These are phyloP conservation scores for Calonectria pseudoreteaudii DNA, from an alignment of 2,329 filamentous ascomycete genomes.

Conservation along the genomic window DNA sequence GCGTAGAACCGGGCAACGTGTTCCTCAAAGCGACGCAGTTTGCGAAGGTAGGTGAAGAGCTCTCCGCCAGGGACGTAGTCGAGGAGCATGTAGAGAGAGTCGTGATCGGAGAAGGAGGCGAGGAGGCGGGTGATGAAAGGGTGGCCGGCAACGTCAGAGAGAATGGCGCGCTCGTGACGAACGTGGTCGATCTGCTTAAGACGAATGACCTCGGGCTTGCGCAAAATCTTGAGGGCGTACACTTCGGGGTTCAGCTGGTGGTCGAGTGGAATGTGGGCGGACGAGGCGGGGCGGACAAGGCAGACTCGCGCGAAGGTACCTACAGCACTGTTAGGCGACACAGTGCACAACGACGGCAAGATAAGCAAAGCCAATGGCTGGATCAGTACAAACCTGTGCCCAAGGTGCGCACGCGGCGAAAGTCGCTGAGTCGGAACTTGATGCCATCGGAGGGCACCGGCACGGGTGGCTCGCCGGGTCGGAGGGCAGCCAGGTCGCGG, in stretches of 20 bases:
- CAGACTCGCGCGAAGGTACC: slow-evolving; percentile 87
- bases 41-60: slow-evolving; percentile 84
- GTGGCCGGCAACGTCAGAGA: slow-evolving; percentile 81
- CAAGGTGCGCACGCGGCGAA: slow-evolving; percentile 79
- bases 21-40: slow-evolving; percentile 83
- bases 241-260: slow-evolving; percentile 60
- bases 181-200: slow-evolving; percentile 91
- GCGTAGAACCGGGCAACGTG: slow-evolving; percentile 83
- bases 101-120: slow-evolving; percentile 82
- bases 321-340: slow-evolving; percentile 41
- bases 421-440: slow-evolving; percentile 63
- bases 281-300: slow-evolving; percentile 75
- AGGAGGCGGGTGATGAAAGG: slow-evolving; percentile 86
- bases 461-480: slow-evolving; percentile 24
- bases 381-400: slow-evolving; percentile 69
- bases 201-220: slow-evolving; percentile 79
- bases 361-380: background rate
- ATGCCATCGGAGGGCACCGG: slow-evolving; percentile 44
- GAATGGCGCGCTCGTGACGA: slow-evolving; percentile 82
- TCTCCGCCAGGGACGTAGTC: slow-evolving; percentile 88
- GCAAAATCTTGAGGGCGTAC: slow-evolving; percentile 85
- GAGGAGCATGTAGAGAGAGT: slow-evolving; percentile 85
- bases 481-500: slow-evolving; percentile 28
- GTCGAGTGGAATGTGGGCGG: slow-evolving; percentile 54
- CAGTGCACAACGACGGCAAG: background rate